phyloP scores from a whole-genome alignment of 306 rosid genomes.

The Dryas drummondii region DNA sequence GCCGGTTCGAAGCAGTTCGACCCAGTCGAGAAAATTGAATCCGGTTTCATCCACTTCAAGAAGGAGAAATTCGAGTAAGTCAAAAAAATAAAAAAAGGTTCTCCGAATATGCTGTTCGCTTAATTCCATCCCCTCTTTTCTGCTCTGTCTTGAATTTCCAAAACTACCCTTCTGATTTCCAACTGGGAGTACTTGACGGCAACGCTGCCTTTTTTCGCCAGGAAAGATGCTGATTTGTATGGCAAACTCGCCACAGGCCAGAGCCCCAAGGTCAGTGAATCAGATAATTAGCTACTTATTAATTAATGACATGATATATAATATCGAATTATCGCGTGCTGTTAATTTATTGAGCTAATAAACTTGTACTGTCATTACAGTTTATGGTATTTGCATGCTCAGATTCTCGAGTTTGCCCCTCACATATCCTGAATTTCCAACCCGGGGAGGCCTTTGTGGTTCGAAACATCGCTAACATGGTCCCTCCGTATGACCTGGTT shows the following conservation, averaged over 20 bases:
- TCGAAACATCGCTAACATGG: slow-evolving; percentile 97
- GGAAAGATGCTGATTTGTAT: slow-evolving; percentile 67
- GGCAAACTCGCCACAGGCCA: slow-evolving; percentile 75
- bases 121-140: neutral
- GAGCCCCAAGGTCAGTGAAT: slow-evolving; percentile 76
- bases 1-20: slow-evolving; percentile 29
- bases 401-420: slow-evolving; percentile 94
- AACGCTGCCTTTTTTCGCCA: slow-evolving; percentile 25
- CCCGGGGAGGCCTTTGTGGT: slow-evolving; percentile 95
- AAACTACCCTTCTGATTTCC: slow-evolving; percentile 15
- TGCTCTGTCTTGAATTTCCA: neutral
- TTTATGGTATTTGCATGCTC: slow-evolving; percentile 97
- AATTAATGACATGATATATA: too few relatives aligned
- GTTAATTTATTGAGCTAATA: neutral
- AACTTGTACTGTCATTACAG: slow-evolving; percentile 39
- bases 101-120: slow-evolving; percentile 31
- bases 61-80: slow-evolving; percentile 71
- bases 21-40: slow-evolving; percentile 64
- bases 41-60: slow-evolving; percentile 76
- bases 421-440: slow-evolving; percentile 84
- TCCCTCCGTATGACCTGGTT: slow-evolving; percentile 90
- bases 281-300: neutral
- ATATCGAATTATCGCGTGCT: too few relatives aligned
- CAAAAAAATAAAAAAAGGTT: too few relatives aligned
- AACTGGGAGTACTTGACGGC: neutral